phyloP scores from a whole-genome alignment of 768 basidiomycete genomes.

The Mycena vulgaris region DNA sequence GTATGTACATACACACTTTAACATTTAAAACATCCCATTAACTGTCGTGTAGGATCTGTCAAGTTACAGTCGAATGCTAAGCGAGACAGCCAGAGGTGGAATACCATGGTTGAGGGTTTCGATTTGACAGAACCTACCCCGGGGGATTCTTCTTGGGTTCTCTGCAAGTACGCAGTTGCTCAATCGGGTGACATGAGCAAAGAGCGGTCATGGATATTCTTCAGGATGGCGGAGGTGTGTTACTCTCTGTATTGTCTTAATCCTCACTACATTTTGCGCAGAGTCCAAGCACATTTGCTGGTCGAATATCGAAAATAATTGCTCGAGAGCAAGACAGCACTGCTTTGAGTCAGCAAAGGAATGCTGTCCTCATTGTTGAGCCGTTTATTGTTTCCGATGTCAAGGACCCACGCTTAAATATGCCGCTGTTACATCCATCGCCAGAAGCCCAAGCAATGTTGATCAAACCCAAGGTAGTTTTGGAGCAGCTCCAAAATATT shows the following conservation, averaged over 20 bases:
- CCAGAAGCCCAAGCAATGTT: neutral
- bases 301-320: too few species aligned
- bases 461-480: neutral
- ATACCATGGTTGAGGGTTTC: neutral
- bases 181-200: constrained; percentile 1
- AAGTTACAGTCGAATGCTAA: neutral
- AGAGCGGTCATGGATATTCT: constrained; percentile 4
- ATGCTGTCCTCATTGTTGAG: neutral
- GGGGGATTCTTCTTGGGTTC: neutral
- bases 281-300: too few species aligned
- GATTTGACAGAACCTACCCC: neutral
- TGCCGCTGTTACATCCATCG: neutral
- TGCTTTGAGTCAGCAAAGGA: neutral
- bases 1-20: neutral
- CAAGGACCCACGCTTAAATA: neutral
- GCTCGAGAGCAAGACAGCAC: too few species aligned
- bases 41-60: neutral
- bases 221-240: neutral
- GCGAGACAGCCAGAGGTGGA: neutral
- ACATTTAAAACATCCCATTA: neutral
- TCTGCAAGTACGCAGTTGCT: constrained; percentile 1
- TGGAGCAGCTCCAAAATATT: too few species aligned
- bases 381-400: neutral
- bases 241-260: too few species aligned
- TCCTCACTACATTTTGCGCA: too few species aligned